phyloP scores from a whole-genome alignment of 1,284 basidiomycete genomes.

The Cutaneotrichosporon spelunceum region DNA sequence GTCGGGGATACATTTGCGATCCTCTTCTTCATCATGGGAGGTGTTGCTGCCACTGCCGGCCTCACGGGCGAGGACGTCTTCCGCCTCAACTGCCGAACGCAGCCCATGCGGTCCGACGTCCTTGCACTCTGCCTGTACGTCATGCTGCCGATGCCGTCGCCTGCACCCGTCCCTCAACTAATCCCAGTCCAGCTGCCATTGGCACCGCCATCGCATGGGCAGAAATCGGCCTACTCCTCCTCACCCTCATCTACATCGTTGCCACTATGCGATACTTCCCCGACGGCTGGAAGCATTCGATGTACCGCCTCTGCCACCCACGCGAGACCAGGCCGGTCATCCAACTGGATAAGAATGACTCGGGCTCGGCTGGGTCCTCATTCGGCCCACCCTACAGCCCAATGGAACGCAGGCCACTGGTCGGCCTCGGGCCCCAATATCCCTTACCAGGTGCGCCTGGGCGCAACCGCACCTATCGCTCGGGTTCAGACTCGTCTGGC shows the following conservation, averaged over 20 bases:
- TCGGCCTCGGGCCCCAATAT: not conserved
- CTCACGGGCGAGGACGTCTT: slow-evolving; percentile 4
- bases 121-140: slow-evolving; percentile 4
- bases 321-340: not conserved
- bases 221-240: not conserved
- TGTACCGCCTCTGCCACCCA: not conserved
- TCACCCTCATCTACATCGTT: not conserved
- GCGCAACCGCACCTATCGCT: not conserved
- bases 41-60: not conserved
- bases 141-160: not conserved
- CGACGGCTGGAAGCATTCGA: not conserved
- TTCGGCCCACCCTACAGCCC: slow-evolving; percentile 3
- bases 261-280: not conserved
- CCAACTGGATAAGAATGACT: not conserved
- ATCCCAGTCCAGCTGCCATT: not conserved
- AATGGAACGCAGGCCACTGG: not conserved
- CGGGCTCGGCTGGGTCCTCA: not conserved
- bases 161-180: not conserved
- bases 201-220: slow-evolving; percentile 1
- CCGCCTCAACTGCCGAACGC: slow-evolving; percentile 2
- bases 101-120: slow-evolving; percentile 5
- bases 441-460: not conserved
- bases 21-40: not conserved
- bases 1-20: not conserved
- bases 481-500: not conserved